These are phyloP conservation scores for Penicillium vulpinum DNA, from an alignment of 2,329 filamentous ascomycete genomes.

Conservation along the genomic window DNA sequence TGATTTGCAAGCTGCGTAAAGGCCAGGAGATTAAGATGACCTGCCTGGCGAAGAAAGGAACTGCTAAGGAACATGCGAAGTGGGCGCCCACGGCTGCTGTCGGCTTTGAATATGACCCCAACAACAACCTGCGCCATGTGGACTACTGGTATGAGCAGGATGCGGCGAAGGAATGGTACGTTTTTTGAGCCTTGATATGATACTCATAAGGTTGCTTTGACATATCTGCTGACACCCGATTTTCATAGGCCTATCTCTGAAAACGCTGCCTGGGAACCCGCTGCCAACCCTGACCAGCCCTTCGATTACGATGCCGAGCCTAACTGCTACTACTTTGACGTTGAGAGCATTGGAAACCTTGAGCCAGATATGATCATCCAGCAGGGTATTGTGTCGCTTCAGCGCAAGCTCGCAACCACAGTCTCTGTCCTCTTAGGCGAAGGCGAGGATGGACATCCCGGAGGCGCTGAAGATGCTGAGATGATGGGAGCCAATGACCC, in stretches of 20 bases:
- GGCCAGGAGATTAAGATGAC: slow-evolving; percentile 87
- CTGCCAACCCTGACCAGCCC: slow-evolving; percentile 74
- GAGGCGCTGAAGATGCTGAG: slow-evolving; percentile 45
- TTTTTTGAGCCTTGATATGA: slow-evolving; percentile 28
- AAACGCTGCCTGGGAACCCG: slow-evolving; percentile 68
- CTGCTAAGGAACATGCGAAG: slow-evolving; percentile 97
- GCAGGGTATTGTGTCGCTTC: slow-evolving; percentile 82
- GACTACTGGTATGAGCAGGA: slow-evolving; percentile 95
- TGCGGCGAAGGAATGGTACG: slow-evolving; percentile 76
- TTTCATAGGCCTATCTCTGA: slow-evolving; percentile 40
- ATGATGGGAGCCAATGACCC: slow-evolving; percentile 53
- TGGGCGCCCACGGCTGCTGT: slow-evolving; percentile 93
- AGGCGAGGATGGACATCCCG: slow-evolving; percentile 57
- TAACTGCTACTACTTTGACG: slow-evolving; percentile 84
- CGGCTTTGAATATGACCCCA: slow-evolving; percentile 96
- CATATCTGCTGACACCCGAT: neutral
- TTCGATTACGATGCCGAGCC: slow-evolving; percentile 92
- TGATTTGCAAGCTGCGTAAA: slow-evolving; percentile 87
- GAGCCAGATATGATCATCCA: slow-evolving; percentile 88
- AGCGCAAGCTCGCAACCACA: slow-evolving; percentile 83
- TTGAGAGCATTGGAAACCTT: slow-evolving; percentile 84
- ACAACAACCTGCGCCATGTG: slow-evolving; percentile 90
- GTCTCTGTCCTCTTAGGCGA: slow-evolving; percentile 63
- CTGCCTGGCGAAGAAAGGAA: slow-evolving; percentile 96
- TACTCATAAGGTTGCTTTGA: neutral